Base-by-base conservation (phyloP, 305 asterid genomes). In the Petunia hybrid region DNA sequence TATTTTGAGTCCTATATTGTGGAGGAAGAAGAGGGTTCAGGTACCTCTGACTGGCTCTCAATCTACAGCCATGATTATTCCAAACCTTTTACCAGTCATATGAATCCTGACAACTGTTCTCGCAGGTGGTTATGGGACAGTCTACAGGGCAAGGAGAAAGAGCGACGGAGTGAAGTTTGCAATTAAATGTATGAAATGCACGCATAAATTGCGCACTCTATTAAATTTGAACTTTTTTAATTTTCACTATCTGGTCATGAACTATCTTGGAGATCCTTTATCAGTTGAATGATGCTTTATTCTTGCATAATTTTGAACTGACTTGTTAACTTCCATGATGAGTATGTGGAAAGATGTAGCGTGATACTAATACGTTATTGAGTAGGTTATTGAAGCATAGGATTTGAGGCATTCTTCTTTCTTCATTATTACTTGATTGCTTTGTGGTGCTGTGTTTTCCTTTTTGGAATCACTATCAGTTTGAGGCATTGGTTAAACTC, bases 91-190 rank as follows among this genome's bases (percentile, higher is more conserved):
- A 48, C 62, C 81, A 69, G 79, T 60, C 84, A 66, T 77, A n/a
- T 45, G 45, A 10, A 64, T 82, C 77, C 64, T 81, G 66, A 77
- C 80, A 80, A 78, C 63, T 45, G 80, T 84, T 80, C 76, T 31
- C 84, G 88, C 93, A 95, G 99, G 99, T 85, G 99, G 99, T 79
- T 95, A 94, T 86, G 98, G 99, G 79, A 95, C 98, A 53, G 99
- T 95, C 83, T 95, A 91, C 88, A 87, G 92, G 87, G 98, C 97
- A 81, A 92, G 85, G 88, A 89, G 98, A 85, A 95, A 92, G 88
- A 79, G 84, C 53, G 98, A 95, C 82, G 99, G 97, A 75, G 84
- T 80, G 43, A 87, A 87, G 79, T 91, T 92, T 89, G 99, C 99
- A 74, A 91, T 95, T 82, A 95, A 95, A 90, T 91, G 99, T 95